Conservation (phyloP, 2,329 filamentous ascomycete species). For the Harringtonia lauricola region DNA sequence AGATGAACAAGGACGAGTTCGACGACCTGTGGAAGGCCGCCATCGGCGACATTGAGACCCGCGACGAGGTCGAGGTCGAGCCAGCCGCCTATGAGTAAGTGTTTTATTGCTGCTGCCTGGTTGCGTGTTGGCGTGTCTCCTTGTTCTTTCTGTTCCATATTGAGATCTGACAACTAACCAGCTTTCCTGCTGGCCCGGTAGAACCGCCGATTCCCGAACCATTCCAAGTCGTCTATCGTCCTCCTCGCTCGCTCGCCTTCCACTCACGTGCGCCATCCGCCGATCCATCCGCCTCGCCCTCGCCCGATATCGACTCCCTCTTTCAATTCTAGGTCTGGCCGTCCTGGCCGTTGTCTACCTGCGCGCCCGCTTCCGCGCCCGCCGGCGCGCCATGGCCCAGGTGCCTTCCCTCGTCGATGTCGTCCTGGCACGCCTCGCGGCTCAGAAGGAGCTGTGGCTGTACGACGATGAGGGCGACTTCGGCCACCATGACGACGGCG, state of each 20-base stretch:
- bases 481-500: constrained; percentile 34
- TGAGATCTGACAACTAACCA: constrained; percentile 64
- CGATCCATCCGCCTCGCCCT: constrained; percentile 67
- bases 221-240: constrained; percentile 61
- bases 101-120: background rate
- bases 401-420: constrained; percentile 76
- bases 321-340: constrained; percentile 53
- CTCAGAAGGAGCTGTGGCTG: constrained; percentile 65
- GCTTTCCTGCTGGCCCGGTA: constrained; percentile 61
- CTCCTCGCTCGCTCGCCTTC: constrained; percentile 83
- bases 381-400: constrained; percentile 54
- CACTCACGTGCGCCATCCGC: constrained; percentile 71
- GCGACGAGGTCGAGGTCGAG: constrained; percentile 48
- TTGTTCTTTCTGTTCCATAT: constrained; percentile 6
- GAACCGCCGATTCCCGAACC: constrained; percentile 54
- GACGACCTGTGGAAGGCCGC: constrained; percentile 75
- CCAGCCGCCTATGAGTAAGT: constrained; percentile 42
- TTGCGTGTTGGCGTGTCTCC: constrained; percentile 7
- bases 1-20: constrained; percentile 79
- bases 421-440: constrained; percentile 73
- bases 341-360: constrained; percentile 47
- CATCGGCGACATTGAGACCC: constrained; percentile 56
- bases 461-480: constrained; percentile 30
- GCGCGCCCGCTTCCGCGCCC: constrained; percentile 50
- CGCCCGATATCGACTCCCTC: constrained; percentile 78